phyloP scores from a whole-genome alignment of 192 early-diverging fungal genomes.

The Linnemannia hyalina region DNA sequence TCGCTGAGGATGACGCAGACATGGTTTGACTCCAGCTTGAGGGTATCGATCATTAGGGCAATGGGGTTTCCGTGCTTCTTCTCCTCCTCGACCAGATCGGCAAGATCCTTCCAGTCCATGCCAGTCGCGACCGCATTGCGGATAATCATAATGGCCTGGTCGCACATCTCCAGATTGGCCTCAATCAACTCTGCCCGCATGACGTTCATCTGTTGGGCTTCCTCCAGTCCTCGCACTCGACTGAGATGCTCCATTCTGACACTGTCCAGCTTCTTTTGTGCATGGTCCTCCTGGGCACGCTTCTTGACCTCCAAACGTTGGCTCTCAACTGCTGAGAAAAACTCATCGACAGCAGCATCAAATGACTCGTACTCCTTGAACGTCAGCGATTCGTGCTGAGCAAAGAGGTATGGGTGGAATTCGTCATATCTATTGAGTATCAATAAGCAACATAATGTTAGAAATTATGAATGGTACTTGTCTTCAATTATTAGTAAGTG shows the following conservation, averaged over 20 bases:
- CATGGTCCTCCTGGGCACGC: constrained; percentile 78
- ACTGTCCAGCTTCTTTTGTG: constrained; percentile 86
- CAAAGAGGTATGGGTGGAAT: constrained; percentile 80
- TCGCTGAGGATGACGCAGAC: constrained; percentile 70
- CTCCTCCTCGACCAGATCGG: constrained; percentile 88
- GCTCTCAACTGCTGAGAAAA: constrained; percentile 91
- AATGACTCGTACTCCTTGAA: constrained; percentile 81
- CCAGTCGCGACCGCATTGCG: constrained; percentile 89
- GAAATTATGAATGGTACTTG: neutral
- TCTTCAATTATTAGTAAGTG: neutral
- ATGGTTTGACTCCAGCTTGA: constrained; percentile 86
- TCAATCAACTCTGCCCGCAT: constrained; percentile 91
- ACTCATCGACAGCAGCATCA: constrained; percentile 91
- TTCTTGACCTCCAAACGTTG: constrained; percentile 83
- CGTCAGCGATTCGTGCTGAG: constrained; percentile 65
- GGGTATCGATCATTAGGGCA: constrained; percentile 77
- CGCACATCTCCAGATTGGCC: constrained; percentile 84
- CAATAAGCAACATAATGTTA: neutral
- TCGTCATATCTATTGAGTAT: constrained; percentile 67
- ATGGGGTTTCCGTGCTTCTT: constrained; percentile 82
- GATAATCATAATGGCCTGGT: constrained; percentile 89
- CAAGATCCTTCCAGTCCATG: constrained; percentile 98
- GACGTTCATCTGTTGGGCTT: constrained; percentile 75
- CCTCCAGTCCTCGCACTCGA: constrained; percentile 83
- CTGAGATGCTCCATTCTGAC: constrained; percentile 84